Evolutionary conservation across 2,329 filamentous ascomycete species (phyloP), one percentile per base, ranked within the genome.

Genomic region (Neurospora sp.): DNA sequence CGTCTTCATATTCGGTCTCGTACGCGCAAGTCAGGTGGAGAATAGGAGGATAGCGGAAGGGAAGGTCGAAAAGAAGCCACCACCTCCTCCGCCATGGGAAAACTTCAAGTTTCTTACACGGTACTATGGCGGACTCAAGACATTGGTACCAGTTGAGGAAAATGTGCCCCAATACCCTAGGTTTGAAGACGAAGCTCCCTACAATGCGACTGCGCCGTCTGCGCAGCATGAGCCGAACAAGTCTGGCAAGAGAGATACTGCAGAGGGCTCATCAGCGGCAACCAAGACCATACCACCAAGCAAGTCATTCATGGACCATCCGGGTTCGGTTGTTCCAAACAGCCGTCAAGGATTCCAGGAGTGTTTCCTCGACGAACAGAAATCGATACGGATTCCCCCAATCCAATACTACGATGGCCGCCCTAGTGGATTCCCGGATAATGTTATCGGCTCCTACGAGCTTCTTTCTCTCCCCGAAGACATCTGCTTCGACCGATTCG

Each of bases 401-500:
- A 81, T 97, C 66, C 89, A 89, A 23, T 91, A 90, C 74, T 94
- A 92, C 75, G 83, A 90, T 11, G 95, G 95, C 3, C 87, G 96
- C 2, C 91, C 93, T 0, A 85, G 87, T 71, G 95, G 94, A 0
- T 96, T 97, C 78, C 96, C 96, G 0, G 88, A 96, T 67, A 87
- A 93, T 71, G 87, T 92, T 2, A 87, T 95, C 76, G 96, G 96
- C n/a, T 97, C 93, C 0, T 94, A 97, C 76, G 89, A 93, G 10
- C 79, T 95, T 52, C 81, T 98, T 13, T 90, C 89, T 0, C 82
- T 98, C 42, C 88, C 91, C 19, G 88, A 96, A 74, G 91, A 97
- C 76, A 87, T 97, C 66, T 99, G 96, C 81, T 97, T 97, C 77
- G 96, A 99, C 75, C 87, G 96, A 1, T 97, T 92, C 78, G 95